Percentiles rank a stretch among this genome's conserved stretches.
phyloP scores from a whole-genome alignment of 306 rosid species.

The Mimosa pudica region DNA sequence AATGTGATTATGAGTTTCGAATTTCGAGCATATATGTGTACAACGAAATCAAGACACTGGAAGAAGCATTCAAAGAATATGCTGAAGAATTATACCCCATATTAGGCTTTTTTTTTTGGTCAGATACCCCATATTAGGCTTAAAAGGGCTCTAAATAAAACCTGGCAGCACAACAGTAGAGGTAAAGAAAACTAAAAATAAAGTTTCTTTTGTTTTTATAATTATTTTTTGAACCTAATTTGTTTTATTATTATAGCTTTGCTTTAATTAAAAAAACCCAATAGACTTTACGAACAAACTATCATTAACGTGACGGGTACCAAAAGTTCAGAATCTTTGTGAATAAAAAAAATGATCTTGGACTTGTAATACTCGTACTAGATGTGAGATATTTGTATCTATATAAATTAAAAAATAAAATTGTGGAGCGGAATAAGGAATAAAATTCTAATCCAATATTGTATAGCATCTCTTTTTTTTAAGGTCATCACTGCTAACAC shows the following conservation, averaged over 20 bases:
- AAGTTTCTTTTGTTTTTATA: background rate
- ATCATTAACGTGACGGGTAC: background rate
- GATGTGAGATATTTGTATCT: background rate
- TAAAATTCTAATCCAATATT: conserved; percentile 1
- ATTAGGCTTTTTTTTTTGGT: background rate
- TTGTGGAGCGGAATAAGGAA: background rate
- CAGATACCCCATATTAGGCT: background rate
- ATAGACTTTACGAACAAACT: background rate
- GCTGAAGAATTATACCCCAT: background rate
- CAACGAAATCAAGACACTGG: background rate
- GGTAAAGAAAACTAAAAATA: background rate
- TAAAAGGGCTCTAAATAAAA: background rate
- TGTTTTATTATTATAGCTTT: background rate
- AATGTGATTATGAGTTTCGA: background rate
- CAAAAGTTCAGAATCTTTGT: background rate
- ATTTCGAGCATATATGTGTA: background rate
- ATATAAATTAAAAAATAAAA: background rate
- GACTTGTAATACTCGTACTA: background rate
- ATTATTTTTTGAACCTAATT: no score
- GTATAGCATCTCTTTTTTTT: background rate
- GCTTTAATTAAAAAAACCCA: background rate
- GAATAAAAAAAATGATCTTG: background rate
- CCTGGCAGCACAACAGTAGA: background rate
- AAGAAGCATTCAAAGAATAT: background rate
- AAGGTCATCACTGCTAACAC: background rate